Evolutionary conservation across 345 rosid genomes (phyloP).

Genomic region (Streptanthus diversifolius): DNA sequence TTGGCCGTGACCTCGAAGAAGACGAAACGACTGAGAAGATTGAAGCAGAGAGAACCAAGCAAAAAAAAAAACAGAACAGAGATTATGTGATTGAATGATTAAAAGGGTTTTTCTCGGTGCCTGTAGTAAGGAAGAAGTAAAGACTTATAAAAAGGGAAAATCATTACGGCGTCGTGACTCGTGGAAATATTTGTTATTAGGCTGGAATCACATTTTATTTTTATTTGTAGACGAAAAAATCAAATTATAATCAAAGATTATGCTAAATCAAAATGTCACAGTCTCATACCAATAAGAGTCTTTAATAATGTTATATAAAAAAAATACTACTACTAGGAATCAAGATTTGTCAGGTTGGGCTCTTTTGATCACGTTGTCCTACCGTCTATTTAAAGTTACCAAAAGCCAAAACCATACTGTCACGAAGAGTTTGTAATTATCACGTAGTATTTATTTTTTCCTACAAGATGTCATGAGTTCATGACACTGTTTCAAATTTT

Average conservation of each 20-base stretch:
- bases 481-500: neutral
- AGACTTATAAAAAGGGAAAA: slow-evolving; percentile 24
- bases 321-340: neutral
- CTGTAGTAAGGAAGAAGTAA: slow-evolving; percentile 34
- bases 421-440: neutral
- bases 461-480: neutral
- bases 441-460: slow-evolving; percentile 2
- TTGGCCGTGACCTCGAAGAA: neutral
- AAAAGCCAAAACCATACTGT: neutral
- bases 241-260: neutral
- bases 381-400: slow-evolving; percentile 17
- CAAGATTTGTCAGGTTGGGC: slow-evolving; percentile 8
- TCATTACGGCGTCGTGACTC: slow-evolving; percentile 32
- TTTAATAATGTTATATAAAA: neutral
- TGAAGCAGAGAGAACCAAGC: neutral
- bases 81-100: slow-evolving; percentile 17
- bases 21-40: neutral
- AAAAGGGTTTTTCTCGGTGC: slow-evolving; percentile 1
- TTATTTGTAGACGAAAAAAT: neutral
- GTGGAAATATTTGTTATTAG: slow-evolving; percentile 9
- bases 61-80: slow-evolving; percentile 10
- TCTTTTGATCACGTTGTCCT: slow-evolving; percentile 5
- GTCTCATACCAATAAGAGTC: slow-evolving; percentile 1
- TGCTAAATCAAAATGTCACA: neutral
- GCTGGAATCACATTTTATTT: slow-evolving; percentile 18